Base-by-base conservation (phyloP, 108 stramenopile genomes). In the Conticribra guillardii region DNA sequence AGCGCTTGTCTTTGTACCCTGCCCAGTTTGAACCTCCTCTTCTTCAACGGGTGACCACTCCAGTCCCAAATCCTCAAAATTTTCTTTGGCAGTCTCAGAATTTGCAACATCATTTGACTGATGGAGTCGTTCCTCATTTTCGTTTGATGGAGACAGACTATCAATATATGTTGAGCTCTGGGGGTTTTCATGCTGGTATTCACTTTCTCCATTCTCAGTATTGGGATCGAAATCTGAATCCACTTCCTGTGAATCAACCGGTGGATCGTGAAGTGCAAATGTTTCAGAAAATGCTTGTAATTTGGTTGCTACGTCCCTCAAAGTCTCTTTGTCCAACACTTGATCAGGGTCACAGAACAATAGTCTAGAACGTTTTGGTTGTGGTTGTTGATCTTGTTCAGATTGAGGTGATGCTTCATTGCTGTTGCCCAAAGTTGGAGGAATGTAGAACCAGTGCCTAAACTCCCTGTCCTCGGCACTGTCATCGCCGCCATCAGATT, bases 261-360 rank as follows among this genome's bases (percentile, higher is more conserved):
- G 11, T 9, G 11, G 8, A 41, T 11, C 11, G 37, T 41, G 37
- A 41, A 9, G 64, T 33, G 76, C 61, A 65, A 78, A 78, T 3
- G 57, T 47, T 41, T 65, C 51, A 0, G 77, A 51, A 54, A 78
- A 78, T 31, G 55, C 58, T 3, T 62, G 16, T 16, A 78, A 50
- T 34, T 71, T 65, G 3, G 50, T 17, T 24, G 44, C 58, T 33
- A 78, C 77, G 9, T 37, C 54, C 9, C 46, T 47, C 0, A 78
- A 31, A 11, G 77, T 60, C 0, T 65, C 31, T 30, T 48, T 47
- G 47, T 78, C 69, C 22, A 78, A 44, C n/a, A 78, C 62, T 27
- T 66, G 77, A 66, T 78, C 77, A 4, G 77, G 77, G 60, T 78
- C 77, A 51, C 77, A 78, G 21, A 78, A 66, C 27, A 60, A 34